These are phyloP conservation scores for Aureobasidium sp. DNA, from an alignment of 2,329 filamentous ascomycete species.

Conservation along the genomic window DNA sequence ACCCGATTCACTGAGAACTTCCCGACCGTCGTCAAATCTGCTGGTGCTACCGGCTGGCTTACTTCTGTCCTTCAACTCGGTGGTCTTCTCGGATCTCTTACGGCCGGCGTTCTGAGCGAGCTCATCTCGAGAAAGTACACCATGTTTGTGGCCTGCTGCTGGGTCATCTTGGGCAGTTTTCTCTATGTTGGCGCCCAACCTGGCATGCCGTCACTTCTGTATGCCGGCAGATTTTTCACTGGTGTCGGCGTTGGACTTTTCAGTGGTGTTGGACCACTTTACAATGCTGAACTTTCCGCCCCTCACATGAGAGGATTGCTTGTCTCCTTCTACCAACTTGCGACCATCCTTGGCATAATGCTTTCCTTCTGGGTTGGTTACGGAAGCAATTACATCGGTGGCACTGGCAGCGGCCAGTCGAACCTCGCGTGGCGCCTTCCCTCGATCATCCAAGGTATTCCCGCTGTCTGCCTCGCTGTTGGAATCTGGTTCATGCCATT, in stretches of 20 bases:
- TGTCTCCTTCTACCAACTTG: slow-evolving; percentile 59
- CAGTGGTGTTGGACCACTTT: slow-evolving; percentile 49
- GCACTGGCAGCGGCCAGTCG: slow-evolving; percentile 47
- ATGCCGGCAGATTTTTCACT: slow-evolving; percentile 7
- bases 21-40: not conserved
- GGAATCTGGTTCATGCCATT: slow-evolving; percentile 78
- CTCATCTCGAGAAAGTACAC: slow-evolving; percentile 47
- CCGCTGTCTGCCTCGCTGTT: slow-evolving; percentile 56
- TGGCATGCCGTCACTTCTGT: not conserved
- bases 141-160: slow-evolving; percentile 45
- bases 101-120: slow-evolving; percentile 43
- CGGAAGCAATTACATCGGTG: slow-evolving; percentile 41
- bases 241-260: slow-evolving; percentile 23
- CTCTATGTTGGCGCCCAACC: slow-evolving; percentile 17
- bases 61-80: slow-evolving; percentile 47
- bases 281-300: slow-evolving; percentile 43
- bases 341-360: slow-evolving; percentile 50
- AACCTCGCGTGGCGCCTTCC: slow-evolving; percentile 62
- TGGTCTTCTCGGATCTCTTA: slow-evolving; percentile 37
- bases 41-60: not conserved
- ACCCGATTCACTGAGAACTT: slow-evolving; percentile 23
- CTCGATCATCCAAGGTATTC: slow-evolving; percentile 62
- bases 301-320: slow-evolving; percentile 62
- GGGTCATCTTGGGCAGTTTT: slow-evolving; percentile 28
- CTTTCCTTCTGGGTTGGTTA: slow-evolving; percentile 43